Evolutionary conservation across 257 asterid genomes (phyloP).

Genomic region (Plectranthus barbatus): DNA sequence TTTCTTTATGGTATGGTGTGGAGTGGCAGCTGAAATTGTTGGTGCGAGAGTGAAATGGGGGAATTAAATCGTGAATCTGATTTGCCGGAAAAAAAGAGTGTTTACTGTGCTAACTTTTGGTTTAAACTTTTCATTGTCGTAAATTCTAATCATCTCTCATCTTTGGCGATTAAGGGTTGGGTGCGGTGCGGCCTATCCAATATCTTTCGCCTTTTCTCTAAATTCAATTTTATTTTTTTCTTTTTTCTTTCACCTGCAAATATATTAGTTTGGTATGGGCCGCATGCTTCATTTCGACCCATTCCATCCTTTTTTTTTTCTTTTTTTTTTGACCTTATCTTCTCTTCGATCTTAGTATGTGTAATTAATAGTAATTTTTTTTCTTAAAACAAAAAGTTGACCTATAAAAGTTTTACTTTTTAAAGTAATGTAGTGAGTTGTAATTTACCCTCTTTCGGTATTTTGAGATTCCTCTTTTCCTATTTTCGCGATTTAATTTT

Average conservation of each 20-base stretch:
- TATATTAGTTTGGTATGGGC: background rate
- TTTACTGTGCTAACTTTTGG: conserved; percentile 15
- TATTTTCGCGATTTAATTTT: too few species aligned
- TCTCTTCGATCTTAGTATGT: background rate
- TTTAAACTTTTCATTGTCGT: background rate
- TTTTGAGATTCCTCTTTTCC: too few species aligned
- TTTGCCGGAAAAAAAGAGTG: background rate
- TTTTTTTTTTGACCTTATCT: background rate
- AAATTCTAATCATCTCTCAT: too few species aligned
- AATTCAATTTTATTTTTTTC: background rate
- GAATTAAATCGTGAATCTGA: background rate
- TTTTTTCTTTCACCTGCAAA: background rate
- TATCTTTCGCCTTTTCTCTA: background rate
- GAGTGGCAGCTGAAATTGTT: background rate
- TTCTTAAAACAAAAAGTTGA: too few species aligned
- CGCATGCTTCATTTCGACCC: background rate
- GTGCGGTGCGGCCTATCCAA: background rate
- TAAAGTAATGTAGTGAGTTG: too few species aligned
- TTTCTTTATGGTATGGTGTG: background rate
- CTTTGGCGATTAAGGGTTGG: background rate
- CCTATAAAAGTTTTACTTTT: too few species aligned
- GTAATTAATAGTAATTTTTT: background rate
- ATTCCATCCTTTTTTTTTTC: background rate
- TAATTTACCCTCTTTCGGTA: too few species aligned
- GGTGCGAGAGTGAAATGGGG: conserved; percentile 14